phyloP scores from a whole-genome alignment of 2,329 filamentous ascomycete genomes.

The Cladosporium colombiae region DNA sequence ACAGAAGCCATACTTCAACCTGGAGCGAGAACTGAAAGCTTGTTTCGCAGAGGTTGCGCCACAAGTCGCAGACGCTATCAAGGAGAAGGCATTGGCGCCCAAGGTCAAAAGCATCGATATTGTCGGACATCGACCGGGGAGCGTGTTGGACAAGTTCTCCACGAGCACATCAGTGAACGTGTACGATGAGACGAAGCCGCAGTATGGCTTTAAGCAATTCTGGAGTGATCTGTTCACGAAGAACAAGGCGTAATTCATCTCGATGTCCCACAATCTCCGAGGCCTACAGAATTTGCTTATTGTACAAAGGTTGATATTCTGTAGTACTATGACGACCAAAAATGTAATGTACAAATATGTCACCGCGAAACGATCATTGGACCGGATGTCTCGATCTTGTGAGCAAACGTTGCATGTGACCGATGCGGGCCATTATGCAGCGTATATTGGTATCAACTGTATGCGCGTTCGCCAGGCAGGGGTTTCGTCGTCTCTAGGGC shows the following conservation, averaged over 20 bases:
- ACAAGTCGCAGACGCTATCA: constrained; percentile 69
- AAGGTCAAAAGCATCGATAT: constrained; percentile 42
- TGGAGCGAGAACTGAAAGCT: constrained; percentile 75
- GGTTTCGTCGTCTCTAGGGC: too few relatives aligned
- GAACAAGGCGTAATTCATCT: neutral
- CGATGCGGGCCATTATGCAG: neutral
- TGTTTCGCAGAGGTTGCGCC: constrained; percentile 90
- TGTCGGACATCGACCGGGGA: constrained; percentile 47
- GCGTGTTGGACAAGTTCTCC: constrained; percentile 64
- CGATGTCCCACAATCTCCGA: too few relatives aligned
- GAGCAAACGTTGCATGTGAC: neutral
- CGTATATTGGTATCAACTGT: too few relatives aligned
- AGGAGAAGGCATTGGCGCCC: constrained; percentile 61
- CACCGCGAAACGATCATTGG: neutral
- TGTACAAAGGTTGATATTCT: neutral
- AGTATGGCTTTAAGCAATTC: constrained; percentile 86
- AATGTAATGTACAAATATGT: neutral
- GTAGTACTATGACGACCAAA: neutral
- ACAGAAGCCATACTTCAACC: constrained; percentile 86
- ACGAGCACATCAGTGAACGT: constrained; percentile 58
- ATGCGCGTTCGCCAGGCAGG: too few relatives aligned
- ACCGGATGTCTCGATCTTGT: neutral
- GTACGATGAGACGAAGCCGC: constrained; percentile 70
- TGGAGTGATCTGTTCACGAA: constrained; percentile 74
- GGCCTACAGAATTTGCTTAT: neutral